Evolutionary conservation across 805 yeast species (phyloP).

Genomic region (Sporopachydermia lactativora): DNA sequence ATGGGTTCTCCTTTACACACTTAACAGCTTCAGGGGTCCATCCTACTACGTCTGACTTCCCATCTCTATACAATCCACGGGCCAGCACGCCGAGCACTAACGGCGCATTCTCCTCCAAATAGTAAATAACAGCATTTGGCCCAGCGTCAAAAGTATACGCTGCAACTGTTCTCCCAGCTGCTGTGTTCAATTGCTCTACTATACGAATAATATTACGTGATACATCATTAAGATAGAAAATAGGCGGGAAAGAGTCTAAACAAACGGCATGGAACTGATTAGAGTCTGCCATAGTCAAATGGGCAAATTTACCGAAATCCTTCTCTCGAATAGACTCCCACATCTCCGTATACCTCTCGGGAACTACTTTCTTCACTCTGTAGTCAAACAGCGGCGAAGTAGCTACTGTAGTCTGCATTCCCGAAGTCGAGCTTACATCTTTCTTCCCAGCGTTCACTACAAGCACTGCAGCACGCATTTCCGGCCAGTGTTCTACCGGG

Average conservation of each 20-base stretch:
- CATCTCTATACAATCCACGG: constrained; percentile 33
- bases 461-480: constrained; percentile 79
- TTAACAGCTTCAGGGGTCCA: constrained; percentile 38
- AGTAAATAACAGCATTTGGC: constrained; percentile 95
- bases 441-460: constrained; percentile 91
- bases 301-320: constrained; percentile 72
- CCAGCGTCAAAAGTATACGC: constrained; percentile 99
- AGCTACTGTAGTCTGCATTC: constrained; percentile 90
- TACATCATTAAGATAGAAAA: constrained; percentile 84
- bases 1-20: constrained; percentile 12
- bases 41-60: constrained; percentile 35
- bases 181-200: constrained; percentile 62
- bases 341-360: constrained; percentile 75
- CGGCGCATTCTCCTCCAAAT: constrained; percentile 61
- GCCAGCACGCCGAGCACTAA: constrained; percentile 58
- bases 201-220: constrained; percentile 71
- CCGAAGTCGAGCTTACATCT: constrained; percentile 88
- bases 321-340: constrained; percentile 54
- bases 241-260: constrained; percentile 89
- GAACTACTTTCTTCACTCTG: constrained; percentile 74
- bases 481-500: constrained; percentile 77
- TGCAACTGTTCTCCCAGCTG: constrained; percentile 52
- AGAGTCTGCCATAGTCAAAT: constrained; percentile 90
- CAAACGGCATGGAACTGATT: constrained; percentile 98
- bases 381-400: constrained; percentile 78